Conservation (phyloP, 345 rosid genomes). For the Rhodomyrtus tomentosa region DNA sequence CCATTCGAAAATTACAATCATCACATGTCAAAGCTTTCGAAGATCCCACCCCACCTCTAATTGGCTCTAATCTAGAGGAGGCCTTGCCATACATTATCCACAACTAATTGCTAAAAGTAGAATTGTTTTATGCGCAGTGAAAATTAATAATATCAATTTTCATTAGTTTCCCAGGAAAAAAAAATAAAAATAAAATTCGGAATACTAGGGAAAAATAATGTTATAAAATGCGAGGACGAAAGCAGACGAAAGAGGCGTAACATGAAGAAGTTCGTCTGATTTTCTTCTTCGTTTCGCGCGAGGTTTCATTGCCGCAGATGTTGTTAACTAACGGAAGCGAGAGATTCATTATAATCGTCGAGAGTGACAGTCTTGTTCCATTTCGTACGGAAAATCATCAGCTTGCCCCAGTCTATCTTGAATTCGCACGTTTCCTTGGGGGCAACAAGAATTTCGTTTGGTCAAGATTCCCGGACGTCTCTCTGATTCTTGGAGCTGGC, state of each 20-base stretch:
- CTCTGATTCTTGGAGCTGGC: not conserved
- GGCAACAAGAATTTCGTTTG: not conserved
- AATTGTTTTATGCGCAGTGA: not conserved
- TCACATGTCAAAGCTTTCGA: not conserved
- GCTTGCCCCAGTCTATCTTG: not conserved
- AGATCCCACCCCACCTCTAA: not conserved
- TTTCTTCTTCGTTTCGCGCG: not conserved
- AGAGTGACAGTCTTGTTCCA: not conserved
- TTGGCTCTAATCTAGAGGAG: not conserved
- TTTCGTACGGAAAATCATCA: not conserved
- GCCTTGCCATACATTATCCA: not conserved
- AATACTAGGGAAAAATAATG: too few species aligned
- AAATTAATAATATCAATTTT: too few species aligned
- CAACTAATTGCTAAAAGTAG: not conserved
- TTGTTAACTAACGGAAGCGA: not conserved
- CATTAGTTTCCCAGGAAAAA: not conserved
- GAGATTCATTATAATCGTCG: not conserved
- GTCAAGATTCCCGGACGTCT: not conserved
- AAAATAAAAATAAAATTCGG: not conserved
- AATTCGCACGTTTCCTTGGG: not conserved
- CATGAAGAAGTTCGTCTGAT: not conserved
- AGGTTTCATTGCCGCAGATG: not conserved
- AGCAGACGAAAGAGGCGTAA: not conserved
- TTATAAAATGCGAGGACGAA: not conserved
- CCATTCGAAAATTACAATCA: not conserved